Conservation (phyloP, 2,329 filamentous ascomycete genomes). For the Meredithiella fracta region DNA sequence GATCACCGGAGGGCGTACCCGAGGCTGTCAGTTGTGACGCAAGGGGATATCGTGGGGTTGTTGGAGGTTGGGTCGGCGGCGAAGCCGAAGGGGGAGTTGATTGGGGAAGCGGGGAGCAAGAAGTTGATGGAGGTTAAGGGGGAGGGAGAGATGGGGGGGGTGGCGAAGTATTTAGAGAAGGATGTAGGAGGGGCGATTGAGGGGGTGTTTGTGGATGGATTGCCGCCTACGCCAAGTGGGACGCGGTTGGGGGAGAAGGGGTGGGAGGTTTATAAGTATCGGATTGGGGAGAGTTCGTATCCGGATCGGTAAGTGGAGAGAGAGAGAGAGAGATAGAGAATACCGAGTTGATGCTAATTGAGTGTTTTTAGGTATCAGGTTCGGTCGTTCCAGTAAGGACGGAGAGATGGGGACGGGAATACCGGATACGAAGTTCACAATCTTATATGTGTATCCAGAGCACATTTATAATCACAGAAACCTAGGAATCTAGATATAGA, state of each 20-base stretch:
- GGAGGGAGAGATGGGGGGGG: slow-evolving; percentile 49
- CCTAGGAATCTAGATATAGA: slow-evolving; percentile 1
- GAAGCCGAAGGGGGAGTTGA: slow-evolving; percentile 64
- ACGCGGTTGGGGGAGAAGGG: slow-evolving; percentile 33
- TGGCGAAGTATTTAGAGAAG: slow-evolving; percentile 38
- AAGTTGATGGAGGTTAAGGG: slow-evolving; percentile 58
- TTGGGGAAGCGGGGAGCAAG: slow-evolving; percentile 45
- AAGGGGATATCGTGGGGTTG: slow-evolving; percentile 72
- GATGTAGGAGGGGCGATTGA: slow-evolving; percentile 33
- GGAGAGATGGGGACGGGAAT: neutral
- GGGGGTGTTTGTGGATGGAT: slow-evolving; percentile 56
- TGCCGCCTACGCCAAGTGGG: slow-evolving; percentile 78
- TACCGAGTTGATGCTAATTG: slow-evolving; percentile 18
- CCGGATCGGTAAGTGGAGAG: slow-evolving; percentile 41
- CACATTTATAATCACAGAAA: slow-evolving; percentile 7
- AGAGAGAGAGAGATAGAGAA: neutral
- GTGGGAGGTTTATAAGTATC: slow-evolving; percentile 54
- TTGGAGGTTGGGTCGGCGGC: slow-evolving; percentile 71
- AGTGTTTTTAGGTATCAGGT: slow-evolving; percentile 40
- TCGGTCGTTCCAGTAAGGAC: slow-evolving; percentile 39
- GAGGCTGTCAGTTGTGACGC: slow-evolving; percentile 58
- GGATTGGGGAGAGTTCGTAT: slow-evolving; percentile 52
- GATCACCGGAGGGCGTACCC: slow-evolving; percentile 74
- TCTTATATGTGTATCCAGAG: neutral
- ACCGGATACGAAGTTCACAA: neutral